Evolutionary conservation across 1,139 yeast genomes (phyloP), one percentile per base, ranked within the genome.

Genomic region (Pichia sp.): DNA sequence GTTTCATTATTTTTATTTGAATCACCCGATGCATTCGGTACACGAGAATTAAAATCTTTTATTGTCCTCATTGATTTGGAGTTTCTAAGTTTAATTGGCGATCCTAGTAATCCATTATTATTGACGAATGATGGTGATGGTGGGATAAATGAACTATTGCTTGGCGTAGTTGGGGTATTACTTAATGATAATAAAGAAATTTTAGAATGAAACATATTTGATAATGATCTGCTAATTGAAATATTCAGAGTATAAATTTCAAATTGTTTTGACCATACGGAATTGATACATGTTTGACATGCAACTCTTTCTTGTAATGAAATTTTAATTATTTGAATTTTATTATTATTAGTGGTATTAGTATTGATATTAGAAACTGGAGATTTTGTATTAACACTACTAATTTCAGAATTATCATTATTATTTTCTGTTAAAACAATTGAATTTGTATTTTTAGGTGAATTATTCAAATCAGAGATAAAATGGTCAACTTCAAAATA

Each of bases 281-380:
- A 26, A 2, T 37, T 37, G 8, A 51, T 44, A 28, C 49, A 50
- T 9, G 47, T 38, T 37, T 51, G 54, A 2, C 50, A 49, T 3
- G 32, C 10, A 4, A 48, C 51, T 30, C 54, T 44, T n/a, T 51
- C 53, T 24, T 48, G 53, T 4, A 50, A 10, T 3, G 53, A 33
- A 3, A 50, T 35, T 24, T 40, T 48, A 4, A 51, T 34, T 16
- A 32, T 22, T 30, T 32, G 45, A 11, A 22, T n/a, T 22, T 42
- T 45, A 29, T 22, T 30, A 6, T 23, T 7, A 24, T n/a, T 6
- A n/a, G 36, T 28, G 26, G 7, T 30, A n/a, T n/a, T n/a, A n/a
- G n/a, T n/a, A n/a, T n/a, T n/a, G n/a, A n/a, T n/a, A n/a, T n/a
- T n/a, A n/a, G n/a, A n/a, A n/a, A n/a, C n/a, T 33, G 41, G 32